A percentile compares a stretch with the other conserved stretches of the same genome.
phyloP scores from a whole-genome alignment of 2,329 filamentous ascomycete genomes.

The Gyromitra esculenta region DNA sequence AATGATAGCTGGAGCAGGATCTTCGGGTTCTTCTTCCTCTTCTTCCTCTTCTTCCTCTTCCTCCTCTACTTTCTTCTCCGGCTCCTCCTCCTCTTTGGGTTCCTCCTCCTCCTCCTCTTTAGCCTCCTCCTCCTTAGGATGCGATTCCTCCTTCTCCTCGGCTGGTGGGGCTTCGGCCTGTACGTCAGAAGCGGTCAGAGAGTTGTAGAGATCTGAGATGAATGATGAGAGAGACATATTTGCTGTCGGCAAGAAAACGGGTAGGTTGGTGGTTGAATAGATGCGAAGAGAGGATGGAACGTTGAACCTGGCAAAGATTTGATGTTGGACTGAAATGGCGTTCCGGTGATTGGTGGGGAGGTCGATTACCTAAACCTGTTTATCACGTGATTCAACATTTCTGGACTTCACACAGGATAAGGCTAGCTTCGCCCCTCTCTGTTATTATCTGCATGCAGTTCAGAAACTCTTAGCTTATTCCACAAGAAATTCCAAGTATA shows the following conservation, averaged over 20 bases:
- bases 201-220: constrained; percentile 57
- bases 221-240: constrained; percentile 56
- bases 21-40: constrained; percentile 81
- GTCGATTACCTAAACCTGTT: constrained; percentile 33
- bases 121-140: constrained; percentile 63
- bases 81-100: constrained; percentile 65
- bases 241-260: constrained; percentile 40
- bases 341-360: constrained; percentile 30
- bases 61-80: constrained; percentile 66
- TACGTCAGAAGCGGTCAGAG: constrained; percentile 63
- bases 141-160: constrained; percentile 64
- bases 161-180: constrained; percentile 68
- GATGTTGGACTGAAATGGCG: constrained; percentile 39
- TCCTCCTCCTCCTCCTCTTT: constrained; percentile 63
- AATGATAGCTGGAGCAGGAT: constrained; percentile 87
- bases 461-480: no score
- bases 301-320: constrained; percentile 45
- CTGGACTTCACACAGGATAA: background rate
- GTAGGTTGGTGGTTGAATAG: constrained; percentile 41
- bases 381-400: constrained; percentile 25
- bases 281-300: constrained; percentile 40
- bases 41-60: constrained; percentile 78
- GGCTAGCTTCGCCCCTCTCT: no score
- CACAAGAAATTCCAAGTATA: no score
- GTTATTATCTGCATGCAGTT: no score